Base-by-base conservation (phyloP, 1,284 basidiomycete species). In the Boletus albobrunnescens region DNA sequence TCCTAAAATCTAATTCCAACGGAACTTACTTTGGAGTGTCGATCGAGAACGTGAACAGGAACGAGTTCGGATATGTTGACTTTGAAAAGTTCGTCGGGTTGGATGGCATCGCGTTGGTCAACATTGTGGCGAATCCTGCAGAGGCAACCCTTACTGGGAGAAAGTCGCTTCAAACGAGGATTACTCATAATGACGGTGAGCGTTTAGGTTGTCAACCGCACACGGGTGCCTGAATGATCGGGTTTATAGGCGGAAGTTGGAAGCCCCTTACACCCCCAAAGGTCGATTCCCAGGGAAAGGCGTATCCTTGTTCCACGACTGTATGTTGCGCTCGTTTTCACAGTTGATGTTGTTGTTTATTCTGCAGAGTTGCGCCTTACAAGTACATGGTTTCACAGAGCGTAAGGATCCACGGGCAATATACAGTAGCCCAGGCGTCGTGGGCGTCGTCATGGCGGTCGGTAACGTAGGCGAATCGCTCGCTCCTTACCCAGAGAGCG, bases 21-120 rank as follows among this genome's bases (percentile, higher is more conserved):
- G 95, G 95, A 28, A 99, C 96, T 0, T 98, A 97, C 73, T 99
- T 92, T 65, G 82, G 89, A 22, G 67, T 94, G 14, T 91, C 93
- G 0, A 63, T 90, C 40, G 87, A 91, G 57, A 79, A 92, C 58
- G 95, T 93, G 50, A 99, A 99, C 68, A 81, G 95, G 22, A 87
- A 99, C 65, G 72, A 80, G 0, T 65, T 72, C 0, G 95, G 96
- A 13, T 98, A 81, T 58, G 95, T 94, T 38, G 96, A 99, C 67
- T 99, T 99, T 60, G 95, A 99, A 72, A 99, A 98, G 76, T 90
- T 98, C 80, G 83, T 90, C 50, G 94, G 93, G 2, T 69, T 99
- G 41, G 94, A 99, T 67, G 95, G 95, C 0, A 95, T 99, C 54
- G 94, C 94, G 7, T 71, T 99, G 36, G 81, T 94, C 58, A 99